Percentiles rank a stretch among this genome's conserved stretches.
Evolutionary conservation across 2,329 filamentous ascomycete species (phyloP).

Genomic region (Magnaporthiopsis rhizophila): DNA sequence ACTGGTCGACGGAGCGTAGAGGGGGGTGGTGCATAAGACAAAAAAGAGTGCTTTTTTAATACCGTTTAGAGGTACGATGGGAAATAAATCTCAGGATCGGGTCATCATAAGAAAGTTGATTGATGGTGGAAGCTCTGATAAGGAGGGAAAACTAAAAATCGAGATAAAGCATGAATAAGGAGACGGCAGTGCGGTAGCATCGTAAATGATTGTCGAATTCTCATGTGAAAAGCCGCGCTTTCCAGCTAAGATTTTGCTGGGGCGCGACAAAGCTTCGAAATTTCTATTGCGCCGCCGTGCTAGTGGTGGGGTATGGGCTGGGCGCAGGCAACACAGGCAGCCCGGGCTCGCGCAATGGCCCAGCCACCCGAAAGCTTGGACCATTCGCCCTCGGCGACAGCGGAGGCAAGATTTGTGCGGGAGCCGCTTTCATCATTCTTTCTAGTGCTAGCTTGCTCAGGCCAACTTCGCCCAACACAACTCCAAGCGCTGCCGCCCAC

Average conservation of each 20-base stretch:
- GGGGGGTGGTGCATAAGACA: not conserved
- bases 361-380: constrained; percentile 6
- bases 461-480: constrained; percentile 1
- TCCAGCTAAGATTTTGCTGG: not conserved
- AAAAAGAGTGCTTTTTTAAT: too few species aligned
- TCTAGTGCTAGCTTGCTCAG: not conserved
- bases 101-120: too few species aligned
- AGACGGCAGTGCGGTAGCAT: too few species aligned
- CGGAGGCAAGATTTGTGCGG: constrained; percentile 6
- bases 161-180: too few species aligned
- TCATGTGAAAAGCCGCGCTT: too few species aligned
- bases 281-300: too few species aligned
- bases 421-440: constrained; percentile 9
- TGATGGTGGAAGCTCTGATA: too few species aligned
- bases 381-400: constrained; percentile 3
- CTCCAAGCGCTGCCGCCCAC: not conserved
- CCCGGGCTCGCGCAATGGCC: not conserved
- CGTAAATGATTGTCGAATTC: too few species aligned
- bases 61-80: too few species aligned
- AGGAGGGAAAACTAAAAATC: too few species aligned
- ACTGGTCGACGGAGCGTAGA: constrained; percentile 10
- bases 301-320: not conserved
- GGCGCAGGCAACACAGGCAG: not conserved
- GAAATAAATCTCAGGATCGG: too few species aligned
- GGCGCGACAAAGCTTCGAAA: not conserved